Percentiles rank a stretch among this genome's conserved stretches.
Conservation (phyloP, 805 yeast species). For the Suhomyces xylopsoci region DNA sequence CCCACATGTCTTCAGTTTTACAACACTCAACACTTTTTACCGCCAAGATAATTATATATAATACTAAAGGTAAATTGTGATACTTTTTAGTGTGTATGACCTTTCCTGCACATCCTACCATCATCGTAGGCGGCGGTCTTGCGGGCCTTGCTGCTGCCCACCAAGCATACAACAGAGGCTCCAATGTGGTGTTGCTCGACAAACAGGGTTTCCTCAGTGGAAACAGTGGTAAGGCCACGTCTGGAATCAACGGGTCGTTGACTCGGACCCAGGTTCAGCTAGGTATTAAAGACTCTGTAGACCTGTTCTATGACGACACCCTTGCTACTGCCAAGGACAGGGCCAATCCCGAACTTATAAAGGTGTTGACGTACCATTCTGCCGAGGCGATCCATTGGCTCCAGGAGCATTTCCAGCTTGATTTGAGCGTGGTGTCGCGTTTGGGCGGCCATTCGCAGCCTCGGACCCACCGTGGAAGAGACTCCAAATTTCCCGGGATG, state of each 20-base stretch:
- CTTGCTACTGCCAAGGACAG: slow-evolving; percentile 59
- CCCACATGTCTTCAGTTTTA: no score
- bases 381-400: slow-evolving; percentile 73
- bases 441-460: slow-evolving; percentile 81
- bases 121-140: slow-evolving; percentile 64
- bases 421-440: slow-evolving; percentile 65
- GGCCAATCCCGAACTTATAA: slow-evolving; percentile 57
- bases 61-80: no score
- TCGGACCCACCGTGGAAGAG: slow-evolving; percentile 78
- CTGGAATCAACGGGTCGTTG: slow-evolving; percentile 70
- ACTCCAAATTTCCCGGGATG: slow-evolving; percentile 62
- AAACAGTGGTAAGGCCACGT: slow-evolving; percentile 64
- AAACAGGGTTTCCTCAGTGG: slow-evolving; percentile 63
- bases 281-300: slow-evolving; percentile 53
- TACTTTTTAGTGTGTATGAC: no score
- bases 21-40: no score
- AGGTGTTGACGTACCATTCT: slow-evolving; percentile 58
- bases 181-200: slow-evolving; percentile 52
- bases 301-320: slow-evolving; percentile 63
- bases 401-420: slow-evolving; percentile 57
- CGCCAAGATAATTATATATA: no score
- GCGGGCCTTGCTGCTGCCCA: slow-evolving; percentile 65
- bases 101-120: slow-evolving; percentile 36
- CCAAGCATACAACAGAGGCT: slow-evolving; percentile 52
- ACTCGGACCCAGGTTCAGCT: slow-evolving; percentile 56